Base-by-base conservation (phyloP, 768 basidiomycete species). In the Tylopilus sp. region DNA sequence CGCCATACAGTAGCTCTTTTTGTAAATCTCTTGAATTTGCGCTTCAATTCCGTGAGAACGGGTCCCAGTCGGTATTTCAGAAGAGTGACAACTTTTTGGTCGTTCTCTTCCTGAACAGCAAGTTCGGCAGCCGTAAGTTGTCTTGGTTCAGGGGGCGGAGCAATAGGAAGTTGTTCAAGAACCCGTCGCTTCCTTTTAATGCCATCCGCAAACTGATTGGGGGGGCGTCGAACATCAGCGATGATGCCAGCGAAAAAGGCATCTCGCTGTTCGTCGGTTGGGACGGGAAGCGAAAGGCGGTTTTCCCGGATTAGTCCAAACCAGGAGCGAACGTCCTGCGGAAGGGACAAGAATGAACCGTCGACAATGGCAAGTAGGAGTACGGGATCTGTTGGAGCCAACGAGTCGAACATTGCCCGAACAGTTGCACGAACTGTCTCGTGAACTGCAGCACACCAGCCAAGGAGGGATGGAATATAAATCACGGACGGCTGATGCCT, bases 401-500 rank as follows among this genome's bases (percentile, higher is more conserved):
- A 80, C 9, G 91, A 86, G 62, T 97, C 94, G 11, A 99, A 82
- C 81, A 98, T 86, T 2, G 94, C 84, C 39, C 85, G 86, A 30
- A 98, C 81, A 0, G 93, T 95, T 3, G 86, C 79, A 10, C 93
- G 79, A 1, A 92, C 79, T 0, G 87, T 86, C 58, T 98, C 94
- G 1, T 87, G 80, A 21, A 98, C 81, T 3, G 92, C 83, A 1
- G 83, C 75, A 57, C 88, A 88, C 94, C 95, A 98, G 1, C 85
- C 80, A 1, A 82, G 62, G 6, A 99, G 79, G 1, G 91, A 89
- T 0, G 95, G 95, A 26, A 99, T 91, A 68, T 95, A 98, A 43
- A 99, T 81, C 33, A 98, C 86, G 0, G 93, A 94, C 0, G 97
- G 97, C 60, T 95, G 94, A 65, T 97, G 91, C 23, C 95, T 85